Evolutionary conservation across 768 basidiomycete genomes (phyloP).

Genomic region (Termitomyces sp.): DNA sequence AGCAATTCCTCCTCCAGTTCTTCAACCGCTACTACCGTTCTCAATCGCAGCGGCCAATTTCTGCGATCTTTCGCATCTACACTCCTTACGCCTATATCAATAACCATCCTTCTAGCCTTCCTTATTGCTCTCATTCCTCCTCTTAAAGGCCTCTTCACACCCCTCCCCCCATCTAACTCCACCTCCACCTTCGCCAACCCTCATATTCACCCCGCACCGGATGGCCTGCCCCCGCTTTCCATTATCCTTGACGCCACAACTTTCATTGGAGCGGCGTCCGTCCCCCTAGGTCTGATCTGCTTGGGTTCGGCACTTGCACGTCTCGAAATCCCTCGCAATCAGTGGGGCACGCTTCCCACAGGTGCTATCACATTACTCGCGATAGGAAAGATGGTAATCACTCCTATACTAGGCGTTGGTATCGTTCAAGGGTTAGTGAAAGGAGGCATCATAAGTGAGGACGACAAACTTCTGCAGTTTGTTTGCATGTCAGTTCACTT

Average conservation of each 20-base stretch:
- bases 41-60: not conserved
- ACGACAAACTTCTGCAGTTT: conserved; percentile 57
- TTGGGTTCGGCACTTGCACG: conserved; percentile 55
- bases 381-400: conserved; percentile 46
- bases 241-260: conserved; percentile 42
- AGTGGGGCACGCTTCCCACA: conserved; percentile 37
- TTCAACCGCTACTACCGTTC: not conserved
- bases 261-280: conserved; percentile 48
- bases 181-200: conserved; percentile 13
- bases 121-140: conserved; percentile 41
- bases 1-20: not conserved
- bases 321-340: conserved; percentile 40
- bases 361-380: conserved; percentile 52
- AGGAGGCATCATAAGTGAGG: conserved; percentile 37
- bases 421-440: conserved; percentile 46
- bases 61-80: conserved; percentile 20
- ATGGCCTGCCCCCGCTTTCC: conserved; percentile 51
- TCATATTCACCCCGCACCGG: conserved; percentile 40
- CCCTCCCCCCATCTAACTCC: conserved; percentile 20
- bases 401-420: conserved; percentile 56
- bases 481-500: conserved; percentile 53
- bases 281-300: conserved; percentile 48
- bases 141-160: conserved; percentile 48
- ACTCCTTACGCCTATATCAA: conserved; percentile 35
- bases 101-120: conserved; percentile 41